Conservation (phyloP, 768 basidiomycete genomes). For the Termitomyces sp. region DNA sequence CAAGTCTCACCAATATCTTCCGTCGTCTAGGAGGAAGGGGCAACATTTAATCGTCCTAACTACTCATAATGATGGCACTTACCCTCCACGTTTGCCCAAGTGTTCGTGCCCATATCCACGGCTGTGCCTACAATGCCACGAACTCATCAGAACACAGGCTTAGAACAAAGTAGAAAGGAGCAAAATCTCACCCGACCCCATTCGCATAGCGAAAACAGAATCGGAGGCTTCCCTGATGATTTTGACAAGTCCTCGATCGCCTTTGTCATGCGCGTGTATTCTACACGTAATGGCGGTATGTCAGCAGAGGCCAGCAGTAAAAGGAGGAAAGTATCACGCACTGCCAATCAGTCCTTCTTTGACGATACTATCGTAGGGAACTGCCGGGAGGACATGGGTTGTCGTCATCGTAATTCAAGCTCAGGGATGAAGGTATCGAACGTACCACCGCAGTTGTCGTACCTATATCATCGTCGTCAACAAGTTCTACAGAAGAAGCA, state of each 20-base stretch:
- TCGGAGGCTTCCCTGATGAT: constrained; percentile 42
- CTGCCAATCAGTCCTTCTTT: constrained; percentile 54
- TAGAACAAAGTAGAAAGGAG: background rate
- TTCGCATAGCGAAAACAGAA: constrained; percentile 62
- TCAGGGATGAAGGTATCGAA: background rate
- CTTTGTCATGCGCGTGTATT: constrained; percentile 57
- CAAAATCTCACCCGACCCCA: constrained; percentile 54
- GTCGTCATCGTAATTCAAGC: background rate
- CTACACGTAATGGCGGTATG: background rate
- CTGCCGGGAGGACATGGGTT: no score
- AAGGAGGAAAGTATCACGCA: constrained; percentile 22
- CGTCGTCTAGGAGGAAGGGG: constrained; percentile 39
- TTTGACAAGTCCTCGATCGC: constrained; percentile 50
- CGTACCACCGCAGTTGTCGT: constrained; percentile 55
- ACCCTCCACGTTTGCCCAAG: constrained; percentile 73
- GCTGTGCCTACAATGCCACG: constrained; percentile 39
- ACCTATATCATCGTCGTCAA: constrained; percentile 23
- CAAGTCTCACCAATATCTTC: constrained; percentile 36
- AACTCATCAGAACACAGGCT: background rate
- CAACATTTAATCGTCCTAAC: background rate
- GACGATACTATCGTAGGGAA: constrained; percentile 56
- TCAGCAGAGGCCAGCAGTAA: background rate
- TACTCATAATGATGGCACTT: constrained; percentile 11
- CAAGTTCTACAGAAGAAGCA: background rate
- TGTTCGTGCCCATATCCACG: constrained; percentile 40